Base-by-base conservation (phyloP, 495 filamentous ascomycete genomes). In the Geopyxis carbonaria region DNA sequence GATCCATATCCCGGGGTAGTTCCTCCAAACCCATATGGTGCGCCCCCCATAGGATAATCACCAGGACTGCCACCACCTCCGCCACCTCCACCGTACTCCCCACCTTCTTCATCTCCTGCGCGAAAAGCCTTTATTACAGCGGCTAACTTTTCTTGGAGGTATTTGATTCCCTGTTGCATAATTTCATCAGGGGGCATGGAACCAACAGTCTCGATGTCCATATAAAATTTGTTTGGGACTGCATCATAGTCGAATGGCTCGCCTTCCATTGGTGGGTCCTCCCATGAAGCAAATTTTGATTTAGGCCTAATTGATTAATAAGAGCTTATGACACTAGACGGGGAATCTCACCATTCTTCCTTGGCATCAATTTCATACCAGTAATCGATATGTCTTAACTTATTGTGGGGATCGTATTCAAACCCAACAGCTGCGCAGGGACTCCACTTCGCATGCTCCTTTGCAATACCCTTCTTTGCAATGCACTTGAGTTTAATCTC, bases 371-470 rank as follows among this genome's bases (percentile, higher is more conserved):
- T 63, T 66, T 97, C 89, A 56, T 81, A 93, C 89, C 89, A 97
- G 55, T 86, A 72, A 53, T 91, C 79, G 28, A 83, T 62, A 62
- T 97, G 89, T 42, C 69, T 65, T 31, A 97, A 61, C 58, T 86
- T 91, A 59, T 97, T 97, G 56, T 86, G 77, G 42, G 89, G 89
- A 55, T 97, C 89, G 59, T 97, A 97, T 60, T 97, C 89, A 50
- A 95, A 97, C 18, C 84, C 89, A 35, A 97, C 75, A 4, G 89
- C 91, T 41, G 85, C 67, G 28, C 77, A 80, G 2, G 91, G 85
- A 34, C 80, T 76, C 89, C 89, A 97, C 58, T 97, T 97, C 0
- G 91, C 78, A 64, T 97, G 89, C 57, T 97, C 89, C 66, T 95
- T 97, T 2, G 87, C 85, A 43, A 94, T 94, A 0, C 89, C 89